These are phyloP conservation scores for Colletotrichum liriopes DNA, from an alignment of 2,329 filamentous ascomycete species.

Conservation along the genomic window DNA sequence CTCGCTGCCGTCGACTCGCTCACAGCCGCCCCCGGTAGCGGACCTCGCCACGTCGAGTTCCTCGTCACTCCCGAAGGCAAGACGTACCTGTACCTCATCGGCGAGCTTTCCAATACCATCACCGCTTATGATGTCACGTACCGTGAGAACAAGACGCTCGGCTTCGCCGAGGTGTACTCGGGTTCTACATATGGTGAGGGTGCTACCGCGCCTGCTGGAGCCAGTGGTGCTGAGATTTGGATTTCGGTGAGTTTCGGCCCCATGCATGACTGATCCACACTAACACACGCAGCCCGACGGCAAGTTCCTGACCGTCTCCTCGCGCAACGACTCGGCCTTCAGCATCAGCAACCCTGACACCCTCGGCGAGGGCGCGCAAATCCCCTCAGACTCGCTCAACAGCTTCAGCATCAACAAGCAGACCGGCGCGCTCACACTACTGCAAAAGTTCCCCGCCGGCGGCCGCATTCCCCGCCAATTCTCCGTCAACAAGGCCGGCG, in stretches of 20 bases:
- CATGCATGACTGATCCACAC: constrained; percentile 1
- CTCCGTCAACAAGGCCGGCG: constrained; percentile 75
- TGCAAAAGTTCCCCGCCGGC: constrained; percentile 74
- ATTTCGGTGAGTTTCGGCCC: constrained; percentile 67
- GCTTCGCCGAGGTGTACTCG: constrained; percentile 63
- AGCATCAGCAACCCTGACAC: constrained; percentile 62
- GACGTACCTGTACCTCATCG: constrained; percentile 73
- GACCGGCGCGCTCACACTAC: constrained; percentile 69
- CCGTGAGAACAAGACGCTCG: constrained; percentile 55
- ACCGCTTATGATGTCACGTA: constrained; percentile 72
- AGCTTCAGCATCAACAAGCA: constrained; percentile 70
- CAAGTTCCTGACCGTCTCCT: constrained; percentile 77
- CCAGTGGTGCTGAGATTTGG: constrained; percentile 69
- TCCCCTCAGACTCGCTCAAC: constrained; percentile 76
- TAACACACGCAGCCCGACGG: constrained; percentile 65
- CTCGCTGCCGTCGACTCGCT: constrained; percentile 59
- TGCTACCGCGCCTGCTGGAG: constrained; percentile 56
- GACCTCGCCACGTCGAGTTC: constrained; percentile 78
- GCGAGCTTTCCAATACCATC: constrained; percentile 73
- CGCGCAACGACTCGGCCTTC: constrained; percentile 74
- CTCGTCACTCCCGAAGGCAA: constrained; percentile 56
- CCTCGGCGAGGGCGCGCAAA: constrained; percentile 52
- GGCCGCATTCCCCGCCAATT: constrained; percentile 79
- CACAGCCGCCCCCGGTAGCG: constrained; percentile 66
- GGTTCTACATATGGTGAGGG: constrained; percentile 65